Conservation (phyloP, 2,329 filamentous ascomycete genomes). For the Sclerotinia borealis region DNA sequence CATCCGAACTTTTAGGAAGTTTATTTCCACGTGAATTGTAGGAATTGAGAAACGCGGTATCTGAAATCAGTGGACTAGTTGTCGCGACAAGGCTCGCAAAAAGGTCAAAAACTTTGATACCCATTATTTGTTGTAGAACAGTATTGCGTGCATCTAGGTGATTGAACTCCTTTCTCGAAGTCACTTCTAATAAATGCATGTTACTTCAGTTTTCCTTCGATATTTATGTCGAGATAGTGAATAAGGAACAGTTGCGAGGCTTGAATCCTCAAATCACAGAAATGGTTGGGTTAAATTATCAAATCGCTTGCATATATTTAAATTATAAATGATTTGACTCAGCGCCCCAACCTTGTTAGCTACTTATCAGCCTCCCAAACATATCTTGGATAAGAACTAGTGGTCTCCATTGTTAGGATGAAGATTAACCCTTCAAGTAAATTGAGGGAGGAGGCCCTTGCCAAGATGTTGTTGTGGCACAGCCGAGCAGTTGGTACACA, state of each 20-base stretch:
- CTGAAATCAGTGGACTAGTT: background rate
- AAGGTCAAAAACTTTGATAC: background rate
- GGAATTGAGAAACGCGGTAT: background rate
- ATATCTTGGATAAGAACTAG: background rate
- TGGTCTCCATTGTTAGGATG: background rate
- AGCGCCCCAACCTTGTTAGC: too few relatives aligned
- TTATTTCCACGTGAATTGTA: background rate
- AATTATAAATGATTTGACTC: background rate
- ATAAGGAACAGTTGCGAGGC: background rate
- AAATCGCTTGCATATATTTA: background rate
- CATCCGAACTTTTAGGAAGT: conserved; percentile 20
- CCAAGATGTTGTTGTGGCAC: background rate
- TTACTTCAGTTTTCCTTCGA: fast-evolving
- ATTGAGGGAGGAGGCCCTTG: background rate
- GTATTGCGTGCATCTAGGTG: background rate
- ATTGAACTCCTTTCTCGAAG: background rate
- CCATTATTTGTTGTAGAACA: background rate
- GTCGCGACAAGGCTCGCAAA: background rate
- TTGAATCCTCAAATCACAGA: background rate
- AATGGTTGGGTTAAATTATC: too few relatives aligned
- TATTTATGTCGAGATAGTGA: background rate
- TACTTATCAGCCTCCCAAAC: background rate
- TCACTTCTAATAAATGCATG: background rate
- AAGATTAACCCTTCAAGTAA: background rate
- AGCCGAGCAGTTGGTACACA: background rate